phyloP scores from a whole-genome alignment of 2,329 filamentous ascomycete genomes.

The Volutella citrinella region DNA sequence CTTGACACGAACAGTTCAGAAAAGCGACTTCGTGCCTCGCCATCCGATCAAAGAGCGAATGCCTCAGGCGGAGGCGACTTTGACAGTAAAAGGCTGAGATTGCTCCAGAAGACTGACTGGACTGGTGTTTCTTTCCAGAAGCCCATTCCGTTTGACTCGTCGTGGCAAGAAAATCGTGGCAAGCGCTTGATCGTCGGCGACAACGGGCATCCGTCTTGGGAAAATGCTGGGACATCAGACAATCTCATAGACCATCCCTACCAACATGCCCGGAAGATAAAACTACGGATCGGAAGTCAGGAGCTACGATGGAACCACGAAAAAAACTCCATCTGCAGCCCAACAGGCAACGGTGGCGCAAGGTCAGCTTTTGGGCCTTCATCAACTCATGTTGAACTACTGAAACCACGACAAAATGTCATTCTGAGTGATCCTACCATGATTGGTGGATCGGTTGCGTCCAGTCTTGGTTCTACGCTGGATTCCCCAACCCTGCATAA shows the following conservation, averaged over 20 bases:
- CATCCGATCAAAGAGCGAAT: neutral
- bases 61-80: no score
- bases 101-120: conserved; percentile 29
- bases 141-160: conserved; percentile 19
- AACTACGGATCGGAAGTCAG: conserved; percentile 27
- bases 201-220: no score
- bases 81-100: conserved; percentile 20
- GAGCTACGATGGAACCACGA: conserved; percentile 27
- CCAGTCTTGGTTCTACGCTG: no score
- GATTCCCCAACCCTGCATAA: no score
- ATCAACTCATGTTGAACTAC: neutral
- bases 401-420: no score
- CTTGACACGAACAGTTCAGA: neutral
- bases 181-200: no score
- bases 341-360: conserved; percentile 3
- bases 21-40: neutral
- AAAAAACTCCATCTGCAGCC: conserved; percentile 25
- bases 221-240: no score
- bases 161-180: conserved; percentile 8
- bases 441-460: no score
- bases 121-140: conserved; percentile 31
- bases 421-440: no score
- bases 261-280: no score
- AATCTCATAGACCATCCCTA: no score
- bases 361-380: conserved; percentile 1